Evolutionary conservation across 2,329 filamentous ascomycete species (phyloP).

Genomic region (Rhynchosporium graminicola): DNA sequence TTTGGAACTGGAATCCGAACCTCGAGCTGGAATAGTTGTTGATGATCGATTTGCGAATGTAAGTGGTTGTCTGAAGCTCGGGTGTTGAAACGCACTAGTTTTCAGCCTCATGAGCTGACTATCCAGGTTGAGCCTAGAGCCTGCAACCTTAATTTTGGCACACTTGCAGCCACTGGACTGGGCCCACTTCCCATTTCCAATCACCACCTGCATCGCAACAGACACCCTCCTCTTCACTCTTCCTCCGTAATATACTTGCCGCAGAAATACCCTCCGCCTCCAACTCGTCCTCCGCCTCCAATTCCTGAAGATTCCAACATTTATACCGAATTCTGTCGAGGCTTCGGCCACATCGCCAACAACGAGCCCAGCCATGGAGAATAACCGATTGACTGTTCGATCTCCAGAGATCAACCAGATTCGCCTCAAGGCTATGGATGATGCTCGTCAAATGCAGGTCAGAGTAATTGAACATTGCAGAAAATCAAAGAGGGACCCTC

Average conservation of each 20-base stretch:
- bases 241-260: neutral
- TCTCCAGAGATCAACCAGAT: conserved; percentile 25
- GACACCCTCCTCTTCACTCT: too few species aligned
- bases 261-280: neutral
- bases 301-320: neutral
- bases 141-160: neutral
- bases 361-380: neutral
- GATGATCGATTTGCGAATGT: neutral
- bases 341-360: neutral
- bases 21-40: neutral
- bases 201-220: too few species aligned
- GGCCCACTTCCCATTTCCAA: neutral
- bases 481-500: conserved; percentile 59
- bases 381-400: conserved; percentile 18
- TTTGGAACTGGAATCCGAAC: neutral
- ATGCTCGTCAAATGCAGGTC: conserved; percentile 70
- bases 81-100: neutral
- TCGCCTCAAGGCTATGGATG: conserved; percentile 50
- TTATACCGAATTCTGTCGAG: neutral
- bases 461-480: conserved; percentile 62
- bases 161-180: neutral
- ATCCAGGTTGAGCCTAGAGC: conserved; percentile 3
- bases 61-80: neutral
- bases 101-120: conserved; percentile 2
- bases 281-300: neutral